Evolutionary conservation across 2,329 filamentous ascomycete genomes (phyloP).

Genomic region (Alternaria sp.): DNA sequence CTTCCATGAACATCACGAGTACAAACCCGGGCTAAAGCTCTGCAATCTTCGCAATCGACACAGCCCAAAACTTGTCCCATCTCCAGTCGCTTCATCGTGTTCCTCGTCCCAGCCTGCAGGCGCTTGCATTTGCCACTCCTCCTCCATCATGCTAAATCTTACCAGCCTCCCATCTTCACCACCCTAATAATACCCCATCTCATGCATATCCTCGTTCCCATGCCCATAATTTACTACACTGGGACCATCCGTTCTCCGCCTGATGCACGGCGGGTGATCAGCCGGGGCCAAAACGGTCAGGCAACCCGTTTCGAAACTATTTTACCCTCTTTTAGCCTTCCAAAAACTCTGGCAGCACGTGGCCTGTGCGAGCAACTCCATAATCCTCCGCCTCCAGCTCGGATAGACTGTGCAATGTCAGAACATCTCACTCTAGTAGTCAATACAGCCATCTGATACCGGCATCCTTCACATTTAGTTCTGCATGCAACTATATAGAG

Average conservation of each 20-base stretch:
- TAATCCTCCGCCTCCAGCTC: not conserved
- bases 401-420: not conserved
- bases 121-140: not conserved
- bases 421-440: not conserved
- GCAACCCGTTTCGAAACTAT: slow-evolving; percentile 34
- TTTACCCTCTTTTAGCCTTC: slow-evolving; percentile 31
- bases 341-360: slow-evolving; percentile 3
- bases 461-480: not conserved
- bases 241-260: slow-evolving; percentile 29
- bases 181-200: slow-evolving; percentile 16
- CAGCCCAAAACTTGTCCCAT: not conserved
- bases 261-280: slow-evolving; percentile 15
- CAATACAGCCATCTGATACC: not conserved
- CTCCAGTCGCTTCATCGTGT: not conserved
- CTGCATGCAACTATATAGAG: not conserved
- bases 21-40: not conserved
- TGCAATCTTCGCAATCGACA: not conserved
- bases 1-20: not conserved
- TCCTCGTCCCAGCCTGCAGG: not conserved
- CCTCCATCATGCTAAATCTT: not conserved
- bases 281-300: slow-evolving; percentile 13
- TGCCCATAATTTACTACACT: slow-evolving; percentile 17
- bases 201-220: slow-evolving; percentile 4
- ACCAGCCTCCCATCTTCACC: slow-evolving; percentile 1
- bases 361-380: not conserved